These are phyloP conservation scores for Boletus rubescentipes DNA, from an alignment of 768 basidiomycete species.

Conservation along the genomic window DNA sequence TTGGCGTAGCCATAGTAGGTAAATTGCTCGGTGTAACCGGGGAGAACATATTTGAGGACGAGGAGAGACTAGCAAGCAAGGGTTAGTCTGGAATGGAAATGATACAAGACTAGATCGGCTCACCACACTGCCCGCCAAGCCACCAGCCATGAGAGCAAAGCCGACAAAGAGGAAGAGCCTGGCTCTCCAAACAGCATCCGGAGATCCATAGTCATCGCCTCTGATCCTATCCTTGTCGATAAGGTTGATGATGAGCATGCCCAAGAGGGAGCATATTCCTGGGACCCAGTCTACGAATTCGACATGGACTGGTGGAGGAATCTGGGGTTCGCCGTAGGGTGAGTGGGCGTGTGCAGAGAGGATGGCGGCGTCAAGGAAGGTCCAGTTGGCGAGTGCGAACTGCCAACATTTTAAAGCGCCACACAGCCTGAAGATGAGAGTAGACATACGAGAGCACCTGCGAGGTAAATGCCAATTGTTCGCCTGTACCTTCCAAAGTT, in stretches of 20 bases:
- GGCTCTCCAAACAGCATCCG: slow-evolving; percentile 88
- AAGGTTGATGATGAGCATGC: slow-evolving; percentile 88
- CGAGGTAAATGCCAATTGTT: slow-evolving; percentile 84
- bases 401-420: slow-evolving; percentile 26
- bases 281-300: slow-evolving; percentile 97
- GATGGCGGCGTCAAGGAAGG: slow-evolving; percentile 90
- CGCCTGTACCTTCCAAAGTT: slow-evolving; percentile 76
- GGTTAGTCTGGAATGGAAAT: background rate
- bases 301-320: slow-evolving; percentile 76
- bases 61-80: slow-evolving; percentile 63
- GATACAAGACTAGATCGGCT: slow-evolving; percentile 33
- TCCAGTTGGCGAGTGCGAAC: slow-evolving; percentile 96
- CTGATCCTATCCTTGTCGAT: slow-evolving; percentile 92
- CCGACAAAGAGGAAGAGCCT: slow-evolving; percentile 90
- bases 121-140: slow-evolving; percentile 95
- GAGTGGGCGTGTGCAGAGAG: slow-evolving; percentile 83
- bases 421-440: background rate
- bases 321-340: slow-evolving; percentile 68
- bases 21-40: slow-evolving; percentile 69
- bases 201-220: slow-evolving; percentile 80
- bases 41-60: slow-evolving; percentile 86
- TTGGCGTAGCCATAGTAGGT: slow-evolving; percentile 93
- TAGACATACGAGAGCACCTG: slow-evolving; percentile 82
- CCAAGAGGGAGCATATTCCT: slow-evolving; percentile 87
- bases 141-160: slow-evolving; percentile 97